phyloP scores from a whole-genome alignment of 2,329 filamentous ascomycete genomes.

The Monosporascus sp. region DNA sequence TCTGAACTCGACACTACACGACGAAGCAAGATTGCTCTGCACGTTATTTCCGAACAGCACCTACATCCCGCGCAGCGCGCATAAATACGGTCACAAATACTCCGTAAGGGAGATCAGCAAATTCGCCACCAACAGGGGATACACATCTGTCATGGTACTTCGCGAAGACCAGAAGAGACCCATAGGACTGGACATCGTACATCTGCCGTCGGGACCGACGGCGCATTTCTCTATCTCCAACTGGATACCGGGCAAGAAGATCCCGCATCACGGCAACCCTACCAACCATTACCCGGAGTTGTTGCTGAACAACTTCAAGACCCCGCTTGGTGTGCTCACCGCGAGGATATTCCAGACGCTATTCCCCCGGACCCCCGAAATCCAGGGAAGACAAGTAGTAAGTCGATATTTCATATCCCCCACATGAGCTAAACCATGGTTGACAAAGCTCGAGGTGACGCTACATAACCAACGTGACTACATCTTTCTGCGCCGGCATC shows the following conservation, averaged over 20 bases:
- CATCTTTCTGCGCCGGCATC: slow-evolving; percentile 84
- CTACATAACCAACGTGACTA: slow-evolving; percentile 88
- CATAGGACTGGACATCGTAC: slow-evolving; percentile 74
- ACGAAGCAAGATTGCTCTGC: slow-evolving; percentile 72
- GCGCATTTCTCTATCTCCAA: slow-evolving; percentile 90
- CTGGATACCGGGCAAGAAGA: slow-evolving; percentile 81
- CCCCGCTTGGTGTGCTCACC: slow-evolving; percentile 80
- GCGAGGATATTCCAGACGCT: slow-evolving; percentile 77
- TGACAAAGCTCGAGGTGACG: neutral
- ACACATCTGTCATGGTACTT: slow-evolving; percentile 77
- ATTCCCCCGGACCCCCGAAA: slow-evolving; percentile 76
- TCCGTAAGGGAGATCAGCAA: slow-evolving; percentile 83
- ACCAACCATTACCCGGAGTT: slow-evolving; percentile 89
- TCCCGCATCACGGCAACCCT: slow-evolving; percentile 82
- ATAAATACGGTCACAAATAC: slow-evolving; percentile 85
- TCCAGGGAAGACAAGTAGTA: slow-evolving; percentile 82
- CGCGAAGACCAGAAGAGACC: slow-evolving; percentile 87
- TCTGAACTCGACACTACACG: slow-evolving; percentile 81
- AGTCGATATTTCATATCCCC: slow-evolving; percentile 73
- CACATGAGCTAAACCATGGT: too few relatives aligned
- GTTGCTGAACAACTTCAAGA: slow-evolving; percentile 91
- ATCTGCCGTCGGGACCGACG: slow-evolving; percentile 79
- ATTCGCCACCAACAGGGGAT: slow-evolving; percentile 77
- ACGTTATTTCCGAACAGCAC: slow-evolving; percentile 78
- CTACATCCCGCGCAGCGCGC: slow-evolving; percentile 81